Evolutionary conservation across 371 early-diverging fungal species (phyloP), one percentile per base, ranked within the genome.

Genomic region (Zychaea mexicana): DNA sequence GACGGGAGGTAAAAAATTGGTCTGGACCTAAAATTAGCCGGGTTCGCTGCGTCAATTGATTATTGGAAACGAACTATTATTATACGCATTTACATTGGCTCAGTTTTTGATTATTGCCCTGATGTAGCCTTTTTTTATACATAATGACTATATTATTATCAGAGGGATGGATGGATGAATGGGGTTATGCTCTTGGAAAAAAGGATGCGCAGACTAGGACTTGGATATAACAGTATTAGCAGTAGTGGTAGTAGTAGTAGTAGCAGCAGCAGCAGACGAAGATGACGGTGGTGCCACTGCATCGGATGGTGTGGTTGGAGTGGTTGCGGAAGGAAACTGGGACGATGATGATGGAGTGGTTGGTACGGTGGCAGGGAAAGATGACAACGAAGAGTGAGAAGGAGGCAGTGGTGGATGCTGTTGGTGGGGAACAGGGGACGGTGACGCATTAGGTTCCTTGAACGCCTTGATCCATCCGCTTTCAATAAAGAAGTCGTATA

Each of bases 401-500:
- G n/a, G n/a, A n/a, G n/a, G n/a, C n/a, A n/a, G n/a, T 19, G 49
- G 49, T 24, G 2, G 42, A n/a, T n/a, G n/a, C n/a, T n/a, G n/a
- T 42, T 42, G 42, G 13, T 49, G 45, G 17, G 59, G 36, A 30
- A 47, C 24, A 54, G 55, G 39, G 9, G 54, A 53, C 13, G 55
- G 30, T 10, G 56, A 22, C 19, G 72, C 52, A 19, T 64, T 31
- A 5, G 79, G 75, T 53, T 77, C 77, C 60, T 75, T 79, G 39
- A 77, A 81, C 6, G 78, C 76, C 55, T 77, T 84, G 56, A 97
- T 89, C 98, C 96, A 97, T 0, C 97, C 96, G 67, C 84, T 90
- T 65, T 88, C 86, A 9, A 94, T 84, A 71, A 96, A 96, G 67
- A 96, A 96, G 66, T 97, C 95, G 65, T 91, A 96, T 8, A 97